Conservation (phyloP, 2,329 filamentous ascomycete genomes). For the Onygenales sp. region DNA sequence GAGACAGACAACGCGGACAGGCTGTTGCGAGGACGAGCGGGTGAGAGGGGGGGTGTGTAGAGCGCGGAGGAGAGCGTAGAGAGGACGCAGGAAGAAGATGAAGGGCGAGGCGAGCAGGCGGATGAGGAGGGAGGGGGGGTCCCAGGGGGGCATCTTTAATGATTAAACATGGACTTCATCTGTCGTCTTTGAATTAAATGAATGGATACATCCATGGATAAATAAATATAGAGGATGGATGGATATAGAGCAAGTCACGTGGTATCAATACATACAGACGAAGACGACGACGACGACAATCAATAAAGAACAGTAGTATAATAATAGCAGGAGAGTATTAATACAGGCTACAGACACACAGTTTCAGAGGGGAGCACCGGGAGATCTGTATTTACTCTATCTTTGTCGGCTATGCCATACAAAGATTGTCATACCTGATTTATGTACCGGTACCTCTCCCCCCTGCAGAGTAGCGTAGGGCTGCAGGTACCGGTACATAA, state of each 20-base stretch:
- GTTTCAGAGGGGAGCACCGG: no score
- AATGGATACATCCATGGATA: no score
- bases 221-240: background rate
- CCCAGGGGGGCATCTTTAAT: conserved; percentile 34
- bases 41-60: conserved; percentile 58
- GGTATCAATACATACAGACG: background rate
- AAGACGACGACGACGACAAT: conserved; percentile 2
- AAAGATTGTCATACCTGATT: no score
- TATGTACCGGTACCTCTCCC: no score
- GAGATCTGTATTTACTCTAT: no score
- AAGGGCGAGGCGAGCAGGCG: conserved; percentile 60
- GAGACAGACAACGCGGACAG: conserved; percentile 73
- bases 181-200: no score
- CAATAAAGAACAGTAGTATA: conserved; percentile 1
- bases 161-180: background rate
- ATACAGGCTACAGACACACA: no score
- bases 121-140: conserved; percentile 46
- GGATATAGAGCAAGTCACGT: no score
- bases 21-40: conserved; percentile 42
- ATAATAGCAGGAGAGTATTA: no score
- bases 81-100: conserved; percentile 49
- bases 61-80: conserved; percentile 56
- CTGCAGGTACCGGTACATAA: no score
- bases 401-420: no score
- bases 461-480: no score